These are phyloP conservation scores for Volvariella volvacea DNA, from an alignment of 1,284 basidiomycete genomes.

Conservation along the genomic window DNA sequence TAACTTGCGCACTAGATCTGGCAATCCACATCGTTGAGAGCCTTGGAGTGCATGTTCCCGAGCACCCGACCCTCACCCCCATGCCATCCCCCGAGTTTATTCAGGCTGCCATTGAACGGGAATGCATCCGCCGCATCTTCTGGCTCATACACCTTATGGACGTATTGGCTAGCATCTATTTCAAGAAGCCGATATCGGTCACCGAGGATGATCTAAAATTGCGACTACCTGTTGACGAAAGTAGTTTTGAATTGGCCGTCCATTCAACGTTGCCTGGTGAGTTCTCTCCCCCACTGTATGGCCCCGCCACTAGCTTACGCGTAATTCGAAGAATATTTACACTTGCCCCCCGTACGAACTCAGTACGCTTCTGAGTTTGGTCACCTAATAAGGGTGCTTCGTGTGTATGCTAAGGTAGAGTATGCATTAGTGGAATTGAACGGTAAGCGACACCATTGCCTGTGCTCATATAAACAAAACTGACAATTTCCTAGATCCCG, in stretches of 20 bases:
- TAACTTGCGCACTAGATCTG: slow-evolving; percentile 37
- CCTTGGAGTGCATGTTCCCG: slow-evolving; percentile 54
- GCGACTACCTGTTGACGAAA: slow-evolving; percentile 69
- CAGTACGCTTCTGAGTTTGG: slow-evolving; percentile 63
- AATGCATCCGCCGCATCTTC: slow-evolving; percentile 68
- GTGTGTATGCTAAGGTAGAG: slow-evolving; percentile 57
- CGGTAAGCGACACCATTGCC: slow-evolving; percentile 13
- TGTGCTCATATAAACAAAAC: not conserved
- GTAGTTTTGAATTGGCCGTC: slow-evolving; percentile 64
- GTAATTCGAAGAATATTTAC: slow-evolving; percentile 52
- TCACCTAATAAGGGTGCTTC: slow-evolving; percentile 59
- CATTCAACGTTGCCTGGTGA: slow-evolving; percentile 57
- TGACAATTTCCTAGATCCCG: slow-evolving; percentile 10
- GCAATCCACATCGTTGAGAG: slow-evolving; percentile 60
- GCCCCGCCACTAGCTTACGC: slow-evolving; percentile 14
- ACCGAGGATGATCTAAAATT: slow-evolving; percentile 52
- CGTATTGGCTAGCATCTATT: slow-evolving; percentile 41
- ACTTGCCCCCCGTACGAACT: slow-evolving; percentile 51
- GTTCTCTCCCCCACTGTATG: slow-evolving; percentile 16
- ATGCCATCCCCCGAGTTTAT: slow-evolving; percentile 49
- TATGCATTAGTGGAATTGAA: slow-evolving; percentile 33
- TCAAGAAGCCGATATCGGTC: slow-evolving; percentile 40
- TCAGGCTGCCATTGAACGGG: slow-evolving; percentile 56
- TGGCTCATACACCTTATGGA: slow-evolving; percentile 66
- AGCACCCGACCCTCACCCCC: slow-evolving; percentile 46